These are phyloP conservation scores for Russula vinacea DNA, from an alignment of 768 basidiomycete species.

Conservation along the genomic window DNA sequence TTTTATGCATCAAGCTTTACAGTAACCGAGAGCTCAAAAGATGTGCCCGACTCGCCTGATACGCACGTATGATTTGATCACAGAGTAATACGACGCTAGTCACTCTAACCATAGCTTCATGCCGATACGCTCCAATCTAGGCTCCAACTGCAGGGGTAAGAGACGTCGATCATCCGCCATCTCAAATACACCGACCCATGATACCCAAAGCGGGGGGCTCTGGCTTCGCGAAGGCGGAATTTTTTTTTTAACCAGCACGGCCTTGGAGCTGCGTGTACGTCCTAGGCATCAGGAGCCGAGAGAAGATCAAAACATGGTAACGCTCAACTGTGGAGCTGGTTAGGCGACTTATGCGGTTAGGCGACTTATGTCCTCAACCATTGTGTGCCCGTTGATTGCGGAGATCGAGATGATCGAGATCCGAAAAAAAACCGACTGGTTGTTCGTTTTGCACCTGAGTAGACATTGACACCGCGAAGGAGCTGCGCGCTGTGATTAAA, in stretches of 20 bases:
- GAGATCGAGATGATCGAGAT: slow-evolving; percentile 8
- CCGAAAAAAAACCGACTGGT: not conserved
- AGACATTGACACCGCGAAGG: not conserved
- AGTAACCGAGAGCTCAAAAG: not conserved
- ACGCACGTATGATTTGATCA: not conserved
- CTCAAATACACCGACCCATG: not conserved
- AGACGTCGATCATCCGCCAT: slow-evolving; percentile 12
- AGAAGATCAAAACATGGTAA: slow-evolving; percentile 3
- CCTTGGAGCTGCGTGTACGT: slow-evolving; percentile 14
- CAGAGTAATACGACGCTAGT: not conserved
- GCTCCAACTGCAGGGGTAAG: not conserved
- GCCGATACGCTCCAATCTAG: not conserved
- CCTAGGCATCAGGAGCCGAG: not conserved
- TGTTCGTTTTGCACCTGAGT: too few relatives aligned
- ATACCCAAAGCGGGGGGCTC: not conserved
- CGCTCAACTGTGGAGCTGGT: not conserved
- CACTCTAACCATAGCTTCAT: not conserved
- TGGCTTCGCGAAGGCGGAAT: slow-evolving; percentile 5
- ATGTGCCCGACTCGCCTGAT: not conserved
- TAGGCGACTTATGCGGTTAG: too few relatives aligned
- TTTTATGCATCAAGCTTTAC: not conserved
- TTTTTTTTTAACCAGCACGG: not conserved
- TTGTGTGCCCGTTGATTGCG: not conserved
- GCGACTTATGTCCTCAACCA: not conserved
- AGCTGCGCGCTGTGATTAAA: not conserved